phyloP scores from a whole-genome alignment of 352 stramenopile species.

The Phytopythium chamaehyphon region DNA sequence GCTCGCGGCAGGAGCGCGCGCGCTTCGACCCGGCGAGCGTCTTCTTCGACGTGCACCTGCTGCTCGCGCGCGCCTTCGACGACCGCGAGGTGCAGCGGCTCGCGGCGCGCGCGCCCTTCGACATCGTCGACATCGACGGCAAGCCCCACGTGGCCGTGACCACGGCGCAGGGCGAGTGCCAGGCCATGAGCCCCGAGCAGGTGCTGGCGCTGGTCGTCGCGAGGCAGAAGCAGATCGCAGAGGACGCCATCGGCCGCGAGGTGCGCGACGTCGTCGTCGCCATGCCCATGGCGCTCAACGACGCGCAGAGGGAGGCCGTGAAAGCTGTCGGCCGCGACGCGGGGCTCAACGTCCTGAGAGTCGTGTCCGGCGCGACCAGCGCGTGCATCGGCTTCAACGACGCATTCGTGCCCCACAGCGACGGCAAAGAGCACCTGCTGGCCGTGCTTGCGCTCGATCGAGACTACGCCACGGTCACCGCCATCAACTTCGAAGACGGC shows the following conservation, averaged over 20 bases:
- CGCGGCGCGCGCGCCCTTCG: conserved; percentile 4
- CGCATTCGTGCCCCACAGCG: not conserved
- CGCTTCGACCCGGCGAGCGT: not conserved
- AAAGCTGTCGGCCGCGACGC: conserved; percentile 4
- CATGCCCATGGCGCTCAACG: conserved; percentile 1
- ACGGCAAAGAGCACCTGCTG: conserved; percentile 2
- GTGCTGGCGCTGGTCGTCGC: conserved; percentile 5
- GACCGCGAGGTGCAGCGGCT: conserved; percentile 6
- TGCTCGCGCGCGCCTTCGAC: conserved; percentile 4
- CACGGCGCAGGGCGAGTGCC: conserved; percentile 5
- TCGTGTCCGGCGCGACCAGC: not conserved
- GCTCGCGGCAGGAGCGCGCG: conserved; percentile 1
- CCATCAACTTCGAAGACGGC: conserved; percentile 5
- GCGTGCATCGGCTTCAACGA: not conserved
- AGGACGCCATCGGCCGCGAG: conserved; percentile 1
- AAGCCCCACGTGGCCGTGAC: conserved; percentile 4
- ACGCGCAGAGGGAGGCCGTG: conserved; percentile 5
- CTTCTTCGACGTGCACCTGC: conserved; percentile 3
- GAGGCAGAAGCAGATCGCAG: conserved; percentile 4
- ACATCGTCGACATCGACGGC: conserved; percentile 6
- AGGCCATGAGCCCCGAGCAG: conserved; percentile 3
- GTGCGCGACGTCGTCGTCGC: conserved; percentile 5
- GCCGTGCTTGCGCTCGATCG: not conserved
- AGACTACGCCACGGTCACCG: not conserved
- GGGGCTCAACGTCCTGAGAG: not conserved